Percentiles rank a stretch among this genome's conserved stretches.
phyloP scores from a whole-genome alignment of 495 filamentous ascomycete species.

The Hypoxylon subgilvum region DNA sequence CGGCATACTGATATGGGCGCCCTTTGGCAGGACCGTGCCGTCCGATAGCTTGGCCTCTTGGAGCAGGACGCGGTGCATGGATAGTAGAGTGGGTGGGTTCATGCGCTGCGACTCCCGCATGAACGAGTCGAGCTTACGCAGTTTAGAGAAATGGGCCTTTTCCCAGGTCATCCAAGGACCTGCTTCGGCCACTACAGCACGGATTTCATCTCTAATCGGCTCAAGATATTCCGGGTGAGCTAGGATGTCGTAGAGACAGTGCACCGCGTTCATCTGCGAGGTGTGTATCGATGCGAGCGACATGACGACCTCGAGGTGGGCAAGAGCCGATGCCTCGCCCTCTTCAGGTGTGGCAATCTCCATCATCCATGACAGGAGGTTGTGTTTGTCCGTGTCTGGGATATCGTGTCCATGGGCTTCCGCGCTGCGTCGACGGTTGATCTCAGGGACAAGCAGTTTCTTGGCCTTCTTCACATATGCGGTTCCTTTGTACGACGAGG shows the following conservation, averaged over 20 bases:
- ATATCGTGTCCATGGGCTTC: not conserved
- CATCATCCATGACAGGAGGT: slow-evolving; percentile 14
- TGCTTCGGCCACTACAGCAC: not conserved
- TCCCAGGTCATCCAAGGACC: not conserved
- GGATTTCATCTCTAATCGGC: slow-evolving; percentile 8
- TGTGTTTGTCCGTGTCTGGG: too few species aligned
- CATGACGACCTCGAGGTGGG: slow-evolving; percentile 27
- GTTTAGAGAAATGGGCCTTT: not conserved
- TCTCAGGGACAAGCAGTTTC: not conserved
- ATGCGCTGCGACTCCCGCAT: slow-evolving; percentile 23
- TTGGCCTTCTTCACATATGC: not conserved
- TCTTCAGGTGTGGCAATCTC: not conserved
- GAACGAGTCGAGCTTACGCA: not conserved
- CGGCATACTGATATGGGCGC: slow-evolving; percentile 6
- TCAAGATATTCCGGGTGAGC: slow-evolving; percentile 5
- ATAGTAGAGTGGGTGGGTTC: too few species aligned
- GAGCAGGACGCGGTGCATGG: too few species aligned
- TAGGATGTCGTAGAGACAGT: slow-evolving; percentile 5
- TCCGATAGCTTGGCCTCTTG: too few species aligned
- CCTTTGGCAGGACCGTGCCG: slow-evolving; percentile 29
- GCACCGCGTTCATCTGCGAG: slow-evolving; percentile 26
- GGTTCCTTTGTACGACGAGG: not conserved
- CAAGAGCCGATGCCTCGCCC: not conserved
- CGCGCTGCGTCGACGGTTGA: not conserved
- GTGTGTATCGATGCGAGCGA: slow-evolving; percentile 44